Percentiles rank a stretch among this genome's conserved stretches.
Conservation (phyloP, 2,329 filamentous ascomycete species). For the Penicillium sp. region DNA sequence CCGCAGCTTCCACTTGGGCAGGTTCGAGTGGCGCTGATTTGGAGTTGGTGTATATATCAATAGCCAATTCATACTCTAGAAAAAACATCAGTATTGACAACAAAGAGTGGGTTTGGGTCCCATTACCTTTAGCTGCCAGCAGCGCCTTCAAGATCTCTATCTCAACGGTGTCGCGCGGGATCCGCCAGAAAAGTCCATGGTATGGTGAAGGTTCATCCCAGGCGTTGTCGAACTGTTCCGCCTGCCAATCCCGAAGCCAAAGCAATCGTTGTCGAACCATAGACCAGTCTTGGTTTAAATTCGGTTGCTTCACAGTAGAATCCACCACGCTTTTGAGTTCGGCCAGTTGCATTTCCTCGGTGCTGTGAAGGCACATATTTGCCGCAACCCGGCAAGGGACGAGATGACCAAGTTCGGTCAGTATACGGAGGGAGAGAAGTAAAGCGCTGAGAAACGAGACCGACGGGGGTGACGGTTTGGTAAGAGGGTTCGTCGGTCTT, state of each 20-base stretch:
- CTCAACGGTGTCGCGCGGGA: conserved; percentile 45
- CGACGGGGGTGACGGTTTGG: conserved; percentile 32
- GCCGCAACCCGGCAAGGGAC: conserved; percentile 33
- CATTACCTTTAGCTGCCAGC: conserved; percentile 40
- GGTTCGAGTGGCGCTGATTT: conserved; percentile 32
- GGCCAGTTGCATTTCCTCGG: conserved; percentile 45
- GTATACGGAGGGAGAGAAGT: conserved; percentile 34
- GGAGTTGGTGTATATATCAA: conserved; percentile 34
- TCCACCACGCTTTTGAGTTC: conserved; percentile 49
- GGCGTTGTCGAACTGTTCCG: conserved; percentile 16
- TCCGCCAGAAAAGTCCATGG: conserved; percentile 42
- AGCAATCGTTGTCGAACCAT: conserved; percentile 44
- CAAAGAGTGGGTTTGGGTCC: background rate
- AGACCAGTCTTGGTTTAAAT: conserved; percentile 43
- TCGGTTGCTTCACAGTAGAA: conserved; percentile 37
- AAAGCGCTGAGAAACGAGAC: conserved; percentile 36
- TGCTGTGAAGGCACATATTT: conserved; percentile 47
- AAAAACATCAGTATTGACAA: conserved; percentile 11
- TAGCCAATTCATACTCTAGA: conserved; percentile 36
- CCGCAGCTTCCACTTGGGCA: conserved; percentile 44
- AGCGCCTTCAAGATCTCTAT: conserved; percentile 51
- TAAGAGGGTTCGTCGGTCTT: conserved; percentile 34
- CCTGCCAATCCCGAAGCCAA: conserved; percentile 55
- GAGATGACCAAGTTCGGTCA: conserved; percentile 34
- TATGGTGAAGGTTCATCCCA: conserved; percentile 28